Percentiles rank a stretch among this genome's conserved stretches.
Evolutionary conservation across 768 basidiomycete genomes (phyloP).

Genomic region (Sutorius australiensis): DNA sequence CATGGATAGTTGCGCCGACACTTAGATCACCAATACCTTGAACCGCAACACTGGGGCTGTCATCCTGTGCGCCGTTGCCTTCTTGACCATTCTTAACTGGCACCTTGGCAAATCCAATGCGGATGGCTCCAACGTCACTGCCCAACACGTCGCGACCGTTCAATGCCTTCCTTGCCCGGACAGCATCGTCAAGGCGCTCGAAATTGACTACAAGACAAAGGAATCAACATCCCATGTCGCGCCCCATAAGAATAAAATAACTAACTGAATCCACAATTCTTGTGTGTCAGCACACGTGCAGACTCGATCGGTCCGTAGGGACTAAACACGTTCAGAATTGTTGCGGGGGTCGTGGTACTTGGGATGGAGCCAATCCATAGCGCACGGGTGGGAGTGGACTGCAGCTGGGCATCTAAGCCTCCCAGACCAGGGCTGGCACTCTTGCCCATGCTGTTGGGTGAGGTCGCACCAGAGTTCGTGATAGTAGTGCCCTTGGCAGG

Average conservation of each 20-base stretch:
- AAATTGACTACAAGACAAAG: conserved; percentile 69
- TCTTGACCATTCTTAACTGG: conserved; percentile 85
- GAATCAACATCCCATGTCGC: conserved; percentile 5
- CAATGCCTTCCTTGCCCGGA: conserved; percentile 90
- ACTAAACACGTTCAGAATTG: conserved; percentile 92
- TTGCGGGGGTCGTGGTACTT: conserved; percentile 89
- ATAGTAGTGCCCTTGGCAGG: conserved; percentile 72
- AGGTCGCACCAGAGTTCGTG: conserved; percentile 60
- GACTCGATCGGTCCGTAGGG: conserved; percentile 98
- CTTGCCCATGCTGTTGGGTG: conserved; percentile 53
- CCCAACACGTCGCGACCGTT: conserved; percentile 96
- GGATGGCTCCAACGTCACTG: conserved; percentile 92
- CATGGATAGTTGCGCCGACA: conserved; percentile 85
- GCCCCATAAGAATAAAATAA: conserved; percentile 14
- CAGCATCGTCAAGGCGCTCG: conserved; percentile 94
- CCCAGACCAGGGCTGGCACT: conserved; percentile 52
- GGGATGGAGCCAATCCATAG: conserved; percentile 99
- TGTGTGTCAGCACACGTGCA: conserved; percentile 92
- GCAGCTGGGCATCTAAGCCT: conserved; percentile 80
- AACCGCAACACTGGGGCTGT: conserved; percentile 60
- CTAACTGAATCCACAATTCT: conserved; percentile 91
- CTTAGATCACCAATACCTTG: conserved; percentile 83
- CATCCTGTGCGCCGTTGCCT: conserved; percentile 54
- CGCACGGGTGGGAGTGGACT: conserved; percentile 89
- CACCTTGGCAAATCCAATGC: conserved; percentile 95